These are phyloP conservation scores for Nitzschia inconspicua DNA, from an alignment of 108 stramenopile species.

Conservation along the genomic window DNA sequence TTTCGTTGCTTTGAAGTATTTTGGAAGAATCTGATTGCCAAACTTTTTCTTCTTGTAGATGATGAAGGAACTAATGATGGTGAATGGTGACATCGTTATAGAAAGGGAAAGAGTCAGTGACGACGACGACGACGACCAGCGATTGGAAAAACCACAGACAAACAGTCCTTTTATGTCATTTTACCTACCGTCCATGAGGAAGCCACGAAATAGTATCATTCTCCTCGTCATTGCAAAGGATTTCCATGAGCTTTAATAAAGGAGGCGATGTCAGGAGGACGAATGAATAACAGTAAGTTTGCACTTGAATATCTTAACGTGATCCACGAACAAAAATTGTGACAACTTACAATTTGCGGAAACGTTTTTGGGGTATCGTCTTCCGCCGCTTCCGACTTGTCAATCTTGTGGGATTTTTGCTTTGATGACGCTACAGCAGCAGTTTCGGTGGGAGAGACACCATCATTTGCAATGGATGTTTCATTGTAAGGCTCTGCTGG, in stretches of 20 bases:
- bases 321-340: background rate
- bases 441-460: too few species aligned
- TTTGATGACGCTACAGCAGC: too few species aligned
- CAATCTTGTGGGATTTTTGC: too few species aligned
- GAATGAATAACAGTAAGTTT: background rate
- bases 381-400: too few species aligned
- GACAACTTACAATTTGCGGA: constrained; percentile 33
- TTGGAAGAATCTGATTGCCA: constrained; percentile 44
- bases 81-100: too few species aligned
- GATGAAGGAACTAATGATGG: constrained; percentile 56
- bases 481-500: too few species aligned
- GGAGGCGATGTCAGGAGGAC: background rate
- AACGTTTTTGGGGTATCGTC: constrained; percentile 47
- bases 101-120: too few species aligned
- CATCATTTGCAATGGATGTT: too few species aligned
- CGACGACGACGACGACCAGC: too few species aligned
- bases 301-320: too few species aligned
- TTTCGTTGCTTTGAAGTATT: constrained; percentile 51
- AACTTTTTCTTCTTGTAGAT: constrained; percentile 57
- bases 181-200: constrained; percentile 57
- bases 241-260: constrained; percentile 47
- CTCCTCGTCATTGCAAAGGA: constrained; percentile 38
- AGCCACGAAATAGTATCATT: constrained; percentile 64
- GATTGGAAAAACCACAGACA: too few species aligned
- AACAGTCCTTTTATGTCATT: too few species aligned